Percentiles rank a stretch among this genome's conserved stretches.
Conservation (phyloP, 2,329 filamentous ascomycete species). For the Zasmidium angulare region DNA sequence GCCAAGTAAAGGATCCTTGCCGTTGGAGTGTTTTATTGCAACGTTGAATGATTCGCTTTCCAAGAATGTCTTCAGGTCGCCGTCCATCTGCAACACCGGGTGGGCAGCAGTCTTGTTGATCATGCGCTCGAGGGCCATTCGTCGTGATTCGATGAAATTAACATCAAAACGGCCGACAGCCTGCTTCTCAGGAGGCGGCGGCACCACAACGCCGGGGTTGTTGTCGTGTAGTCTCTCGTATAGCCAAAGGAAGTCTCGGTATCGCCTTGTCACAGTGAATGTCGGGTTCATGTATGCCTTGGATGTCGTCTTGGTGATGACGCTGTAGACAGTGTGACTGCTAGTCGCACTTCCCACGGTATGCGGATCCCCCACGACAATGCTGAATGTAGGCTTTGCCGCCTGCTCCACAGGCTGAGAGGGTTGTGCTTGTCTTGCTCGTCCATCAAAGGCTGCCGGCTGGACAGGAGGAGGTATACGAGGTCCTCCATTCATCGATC, state of each 20-base stretch:
- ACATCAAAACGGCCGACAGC: slow-evolving; percentile 93
- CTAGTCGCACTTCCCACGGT: slow-evolving; percentile 97
- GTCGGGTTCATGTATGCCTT: slow-evolving; percentile 92
- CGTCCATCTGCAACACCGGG: slow-evolving; percentile 86
- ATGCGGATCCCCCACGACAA: slow-evolving; percentile 91
- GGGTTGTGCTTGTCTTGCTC: slow-evolving; percentile 60
- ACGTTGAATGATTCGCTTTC: slow-evolving; percentile 96
- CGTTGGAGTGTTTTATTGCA: slow-evolving; percentile 94
- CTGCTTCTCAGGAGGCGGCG: slow-evolving; percentile 96
- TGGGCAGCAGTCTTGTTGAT: slow-evolving; percentile 92
- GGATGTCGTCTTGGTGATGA: slow-evolving; percentile 91
- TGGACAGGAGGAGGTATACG: slow-evolving; percentile 66
- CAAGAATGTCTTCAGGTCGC: slow-evolving; percentile 90
- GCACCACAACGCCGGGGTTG: slow-evolving; percentile 91
- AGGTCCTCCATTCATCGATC: slow-evolving; percentile 48
- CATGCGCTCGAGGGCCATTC: slow-evolving; percentile 94
- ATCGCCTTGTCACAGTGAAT: slow-evolving; percentile 89
- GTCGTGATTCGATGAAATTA: slow-evolving; percentile 91
- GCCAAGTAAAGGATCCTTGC: slow-evolving; percentile 73
- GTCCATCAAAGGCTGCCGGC: slow-evolving; percentile 46
- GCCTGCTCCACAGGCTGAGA: slow-evolving; percentile 92
- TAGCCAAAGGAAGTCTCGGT: slow-evolving; percentile 96
- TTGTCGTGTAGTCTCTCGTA: slow-evolving; percentile 93
- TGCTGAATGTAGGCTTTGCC: slow-evolving; percentile 85
- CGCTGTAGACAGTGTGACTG: slow-evolving; percentile 96